Evolutionary conservation across 1,284 basidiomycete species (phyloP).

Genomic region (Marasmius oreades): DNA sequence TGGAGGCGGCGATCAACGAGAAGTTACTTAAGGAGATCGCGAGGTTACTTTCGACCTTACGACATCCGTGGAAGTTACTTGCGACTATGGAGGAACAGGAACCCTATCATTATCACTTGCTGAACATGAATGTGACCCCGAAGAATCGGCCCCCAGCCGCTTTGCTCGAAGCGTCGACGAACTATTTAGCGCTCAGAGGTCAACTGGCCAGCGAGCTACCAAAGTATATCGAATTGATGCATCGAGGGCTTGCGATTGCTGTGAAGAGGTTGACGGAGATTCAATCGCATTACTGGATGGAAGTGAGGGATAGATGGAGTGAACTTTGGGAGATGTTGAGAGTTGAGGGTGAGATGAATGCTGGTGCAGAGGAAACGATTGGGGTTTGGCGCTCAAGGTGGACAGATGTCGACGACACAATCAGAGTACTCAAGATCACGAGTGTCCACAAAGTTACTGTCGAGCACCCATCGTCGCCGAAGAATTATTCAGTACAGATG

Average conservation of each 20-base stretch:
- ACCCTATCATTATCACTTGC: slow-evolving; percentile 61
- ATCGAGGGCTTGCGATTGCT: slow-evolving; percentile 50
- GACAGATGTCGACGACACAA: slow-evolving; percentile 53
- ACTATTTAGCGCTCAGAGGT: slow-evolving; percentile 68
- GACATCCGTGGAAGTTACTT: slow-evolving; percentile 60
- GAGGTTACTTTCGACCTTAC: slow-evolving; percentile 51
- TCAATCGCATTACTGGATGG: slow-evolving; percentile 57
- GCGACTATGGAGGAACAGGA: slow-evolving; percentile 67
- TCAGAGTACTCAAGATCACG: slow-evolving; percentile 43
- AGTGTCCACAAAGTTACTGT: slow-evolving; percentile 22
- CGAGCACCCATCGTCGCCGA: neutral
- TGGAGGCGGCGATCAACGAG: slow-evolving; percentile 50
- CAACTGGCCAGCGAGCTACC: slow-evolving; percentile 70
- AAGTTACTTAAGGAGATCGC: slow-evolving; percentile 53
- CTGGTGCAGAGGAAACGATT: slow-evolving; percentile 61
- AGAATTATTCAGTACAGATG: neutral
- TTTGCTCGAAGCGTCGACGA: slow-evolving; percentile 65
- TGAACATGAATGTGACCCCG: slow-evolving; percentile 54
- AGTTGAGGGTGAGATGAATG: slow-evolving; percentile 70
- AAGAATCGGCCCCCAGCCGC: slow-evolving; percentile 61
- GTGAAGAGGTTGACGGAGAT: slow-evolving; percentile 48
- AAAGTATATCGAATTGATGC: slow-evolving; percentile 51
- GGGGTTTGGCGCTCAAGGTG: slow-evolving; percentile 65
- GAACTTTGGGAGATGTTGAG: slow-evolving; percentile 77
- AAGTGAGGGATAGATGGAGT: slow-evolving; percentile 59